These are phyloP conservation scores for Trypanosoma lewisi DNA, from an alignment of 208 protist genomes.

Conservation along the genomic window DNA sequence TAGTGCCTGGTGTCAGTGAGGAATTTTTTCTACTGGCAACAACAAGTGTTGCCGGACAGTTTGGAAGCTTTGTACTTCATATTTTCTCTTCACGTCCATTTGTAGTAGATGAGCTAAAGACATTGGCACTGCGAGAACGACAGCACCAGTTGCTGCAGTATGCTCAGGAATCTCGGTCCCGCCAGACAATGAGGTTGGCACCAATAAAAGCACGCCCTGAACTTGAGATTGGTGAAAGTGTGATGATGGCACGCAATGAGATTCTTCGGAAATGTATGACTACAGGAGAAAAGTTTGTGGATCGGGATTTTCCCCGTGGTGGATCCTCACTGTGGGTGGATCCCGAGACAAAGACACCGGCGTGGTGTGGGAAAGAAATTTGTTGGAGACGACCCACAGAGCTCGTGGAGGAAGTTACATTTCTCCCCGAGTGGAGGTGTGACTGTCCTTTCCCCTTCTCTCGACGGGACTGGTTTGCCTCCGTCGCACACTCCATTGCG, in stretches of 20 bases:
- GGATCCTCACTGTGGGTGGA: slow-evolving; percentile 75
- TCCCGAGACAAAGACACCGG: slow-evolving; percentile 37
- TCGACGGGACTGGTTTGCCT: slow-evolving; percentile 74
- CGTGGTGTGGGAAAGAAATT: slow-evolving; percentile 49
- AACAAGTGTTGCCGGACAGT: slow-evolving; percentile 58
- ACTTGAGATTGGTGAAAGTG: slow-evolving; percentile 14
- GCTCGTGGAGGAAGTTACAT: slow-evolving; percentile 24
- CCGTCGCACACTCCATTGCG: slow-evolving; percentile 55
- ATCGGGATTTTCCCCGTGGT: slow-evolving; percentile 83
- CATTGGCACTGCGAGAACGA: slow-evolving; percentile 31
- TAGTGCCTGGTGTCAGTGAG: slow-evolving; percentile 24
- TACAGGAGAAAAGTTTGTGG: slow-evolving; percentile 48
- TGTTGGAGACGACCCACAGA: slow-evolving; percentile 61
- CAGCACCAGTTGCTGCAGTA: slow-evolving; percentile 37
- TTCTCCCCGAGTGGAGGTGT: slow-evolving; percentile 28
- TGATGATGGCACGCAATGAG: slow-evolving; percentile 31
- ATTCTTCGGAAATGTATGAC: slow-evolving; percentile 48
- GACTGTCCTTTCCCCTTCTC: slow-evolving; percentile 59
- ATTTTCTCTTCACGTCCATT: slow-evolving; percentile 60
- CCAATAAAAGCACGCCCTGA: slow-evolving; percentile 15
- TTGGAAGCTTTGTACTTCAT: slow-evolving; percentile 56
- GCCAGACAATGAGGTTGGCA: slow-evolving; percentile 26
- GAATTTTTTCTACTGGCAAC: slow-evolving; percentile 56
- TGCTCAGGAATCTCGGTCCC: slow-evolving; percentile 38
- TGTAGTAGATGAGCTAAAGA: slow-evolving; percentile 35